phyloP scores from a whole-genome alignment of 805 yeast species.

The Yamadazyma scolyti region DNA sequence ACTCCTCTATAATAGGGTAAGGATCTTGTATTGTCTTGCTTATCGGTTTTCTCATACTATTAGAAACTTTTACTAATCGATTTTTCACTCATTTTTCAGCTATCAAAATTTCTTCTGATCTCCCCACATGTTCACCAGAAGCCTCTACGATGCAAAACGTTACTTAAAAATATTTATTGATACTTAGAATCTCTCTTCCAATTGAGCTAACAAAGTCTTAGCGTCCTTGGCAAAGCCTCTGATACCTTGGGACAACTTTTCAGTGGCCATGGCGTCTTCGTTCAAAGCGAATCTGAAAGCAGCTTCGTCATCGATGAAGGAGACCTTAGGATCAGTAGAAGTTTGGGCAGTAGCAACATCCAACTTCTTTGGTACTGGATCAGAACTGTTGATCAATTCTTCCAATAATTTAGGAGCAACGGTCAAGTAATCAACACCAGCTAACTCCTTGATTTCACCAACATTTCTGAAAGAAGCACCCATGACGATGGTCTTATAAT shows the following conservation, averaged over 20 bases:
- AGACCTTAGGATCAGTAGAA: constrained; percentile 60
- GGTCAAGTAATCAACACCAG: constrained; percentile 96
- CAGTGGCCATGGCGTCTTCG: constrained; percentile 98
- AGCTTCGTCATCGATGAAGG: constrained; percentile 82
- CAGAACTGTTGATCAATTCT: constrained; percentile 76
- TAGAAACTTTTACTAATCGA: too few relatives aligned
- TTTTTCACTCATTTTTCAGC: too few relatives aligned
- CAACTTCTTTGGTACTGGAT: constrained; percentile 75
- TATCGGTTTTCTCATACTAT: constrained; percentile 19
- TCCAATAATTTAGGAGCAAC: constrained; percentile 91
- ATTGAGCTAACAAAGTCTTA: constrained; percentile 65
- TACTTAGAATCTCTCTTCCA: constrained; percentile 52
- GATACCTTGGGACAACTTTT: constrained; percentile 96
- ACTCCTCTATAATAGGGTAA: constrained; percentile 38
- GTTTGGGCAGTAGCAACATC: constrained; percentile 60
- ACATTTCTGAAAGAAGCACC: constrained; percentile 99
- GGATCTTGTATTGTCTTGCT: constrained; percentile 47
- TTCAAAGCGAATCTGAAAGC: constrained; percentile 86
- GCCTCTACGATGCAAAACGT: too few relatives aligned
- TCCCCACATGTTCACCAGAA: too few relatives aligned
- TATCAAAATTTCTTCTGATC: too few relatives aligned
- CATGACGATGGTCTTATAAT: constrained; percentile 97
- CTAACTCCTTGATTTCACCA: constrained; percentile 93
- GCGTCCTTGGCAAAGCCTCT: constrained; percentile 95
- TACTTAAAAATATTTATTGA: background rate